Evolutionary conservation across 164 flowering plant species (phyloP), one percentile per base, ranked within the genome.

Genomic region (Magnolia officinalis): DNA sequence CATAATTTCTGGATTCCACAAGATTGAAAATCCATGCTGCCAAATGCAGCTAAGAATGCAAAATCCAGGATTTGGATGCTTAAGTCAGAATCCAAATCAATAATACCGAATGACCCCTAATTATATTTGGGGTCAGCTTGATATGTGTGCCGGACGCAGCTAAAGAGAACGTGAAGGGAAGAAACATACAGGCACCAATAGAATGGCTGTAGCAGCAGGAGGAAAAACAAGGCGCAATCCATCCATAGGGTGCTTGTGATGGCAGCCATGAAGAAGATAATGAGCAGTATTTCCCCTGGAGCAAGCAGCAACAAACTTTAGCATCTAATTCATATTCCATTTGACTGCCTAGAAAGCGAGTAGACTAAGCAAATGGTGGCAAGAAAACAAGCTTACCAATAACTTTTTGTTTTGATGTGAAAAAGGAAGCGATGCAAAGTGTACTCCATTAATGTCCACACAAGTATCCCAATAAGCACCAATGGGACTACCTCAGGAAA

Each of bases 171-270:
- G 18, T 6, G 7, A 67, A 6, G 24, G 71, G 67, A 10, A 50
- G 50, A 20, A 69, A 83, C 92, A 58, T 87, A 95, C 98, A 6
- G 97, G 96, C 0, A 89, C 66, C 8, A 72, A 84, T 8, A 96
- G 84, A 74, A 93, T 72, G 79, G 98, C 97, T 64, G 99, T 85
- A 63, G 91, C 96, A 75, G 98, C 86, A 66, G 99, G 99, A 77
- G 99, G 99, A 76, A 96, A 96, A 74, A 96, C 97, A 79, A 96
- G 99, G 58, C 99, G 90, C 31, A 92, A 81, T 49, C 90, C 90
- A 86, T 95, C 99, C 96, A 91, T 92, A 13, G 99, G 99, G 77
- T 95, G 99, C 85, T 95, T 95, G 78, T 96, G 99, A 76, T 96
- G 99, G 84, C 96, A 96, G 68, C 99, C 99, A 84, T 94, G 99